Evolutionary conservation across 768 basidiomycete species (phyloP).

Genomic region (Podaxis sp.): DNA sequence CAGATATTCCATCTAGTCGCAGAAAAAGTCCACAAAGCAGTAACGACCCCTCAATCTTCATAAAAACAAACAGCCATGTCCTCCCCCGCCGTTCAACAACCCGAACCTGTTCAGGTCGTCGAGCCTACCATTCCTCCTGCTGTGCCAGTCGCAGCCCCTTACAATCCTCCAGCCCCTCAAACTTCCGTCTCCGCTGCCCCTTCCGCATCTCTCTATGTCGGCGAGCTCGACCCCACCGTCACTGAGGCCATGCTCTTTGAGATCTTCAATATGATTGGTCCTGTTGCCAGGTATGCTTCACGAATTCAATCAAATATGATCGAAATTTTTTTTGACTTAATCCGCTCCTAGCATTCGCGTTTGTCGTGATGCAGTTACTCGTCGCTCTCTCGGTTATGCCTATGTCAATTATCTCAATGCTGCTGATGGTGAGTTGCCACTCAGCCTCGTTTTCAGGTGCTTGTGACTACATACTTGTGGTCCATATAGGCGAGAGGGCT

Average conservation of each 20-base stretch:
- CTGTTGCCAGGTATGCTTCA: conserved; percentile 83
- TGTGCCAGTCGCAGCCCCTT: conserved; percentile 47
- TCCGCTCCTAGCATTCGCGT: conserved; percentile 80
- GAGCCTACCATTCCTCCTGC: conserved; percentile 48
- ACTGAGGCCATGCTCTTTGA: conserved; percentile 99
- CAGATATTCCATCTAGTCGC: conserved; percentile 38
- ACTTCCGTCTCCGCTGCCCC: conserved; percentile 63
- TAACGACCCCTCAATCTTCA: conserved; percentile 72
- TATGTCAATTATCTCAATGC: conserved; percentile 99
- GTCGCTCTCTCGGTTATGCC: conserved; percentile 98
- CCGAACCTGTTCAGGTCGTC: conserved; percentile 53
- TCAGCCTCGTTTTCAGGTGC: neutral
- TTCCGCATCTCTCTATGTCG: conserved; percentile 96
- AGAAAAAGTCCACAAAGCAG: conserved; percentile 90
- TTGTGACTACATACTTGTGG: conserved; percentile 8
- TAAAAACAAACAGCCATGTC: conserved; percentile 57
- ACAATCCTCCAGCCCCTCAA: conserved; percentile 58
- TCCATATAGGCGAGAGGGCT: conserved; percentile 82
- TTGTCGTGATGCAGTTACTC: conserved; percentile 99
- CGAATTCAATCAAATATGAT: neutral
- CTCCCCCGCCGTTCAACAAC: conserved; percentile 51
- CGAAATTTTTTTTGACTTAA: conserved; percentile 15
- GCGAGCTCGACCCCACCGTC: conserved; percentile 96
- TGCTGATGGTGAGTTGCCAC: conserved; percentile 68
- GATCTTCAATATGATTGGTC: conserved; percentile 99